Conservation (phyloP, 768 basidiomycete species). For the Gyrodon lividus region DNA sequence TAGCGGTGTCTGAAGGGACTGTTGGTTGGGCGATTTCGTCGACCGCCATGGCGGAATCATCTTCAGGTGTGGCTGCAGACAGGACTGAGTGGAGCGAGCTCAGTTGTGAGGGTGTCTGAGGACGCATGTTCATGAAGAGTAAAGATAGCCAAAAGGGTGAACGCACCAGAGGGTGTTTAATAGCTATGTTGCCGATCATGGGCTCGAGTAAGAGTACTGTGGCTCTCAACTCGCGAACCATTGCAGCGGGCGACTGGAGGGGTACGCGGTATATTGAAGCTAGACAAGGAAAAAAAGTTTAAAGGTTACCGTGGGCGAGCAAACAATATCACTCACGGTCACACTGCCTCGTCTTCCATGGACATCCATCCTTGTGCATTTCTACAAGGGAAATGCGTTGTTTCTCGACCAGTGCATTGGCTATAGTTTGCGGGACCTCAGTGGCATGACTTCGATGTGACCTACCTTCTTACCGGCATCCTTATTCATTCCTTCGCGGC, state of each 20-base stretch:
- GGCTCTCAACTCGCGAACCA: constrained; percentile 58
- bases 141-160: neutral
- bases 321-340: constrained; percentile 51
- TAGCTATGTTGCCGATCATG: constrained; percentile 49
- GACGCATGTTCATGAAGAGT: constrained; percentile 8
- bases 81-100: constrained; percentile 51
- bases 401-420: constrained; percentile 69
- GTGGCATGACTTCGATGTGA: constrained; percentile 13
- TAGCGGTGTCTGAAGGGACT: constrained; percentile 38
- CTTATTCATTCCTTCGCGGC: constrained; percentile 66
- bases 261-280: constrained; percentile 77
- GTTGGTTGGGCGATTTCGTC: constrained; percentile 9
- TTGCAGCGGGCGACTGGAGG: constrained; percentile 61
- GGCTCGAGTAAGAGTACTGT: constrained; percentile 54
- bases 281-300: constrained; percentile 14
- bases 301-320: neutral
- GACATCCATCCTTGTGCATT: constrained; percentile 78
- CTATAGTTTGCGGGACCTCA: constrained; percentile 36
- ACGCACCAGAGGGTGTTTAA: constrained; percentile 75
- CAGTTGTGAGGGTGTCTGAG: constrained; percentile 58
- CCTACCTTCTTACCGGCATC: constrained; percentile 68
- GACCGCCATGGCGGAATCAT: constrained; percentile 6
- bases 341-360: constrained; percentile 81
- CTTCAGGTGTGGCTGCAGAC: constrained; percentile 31
- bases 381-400: constrained; percentile 64